A percentile compares a stretch with the other conserved stretches of the same genome.
phyloP scores from a whole-genome alignment of 2,329 filamentous ascomycete species.

The Nannizziopsis arthrosporioides region DNA sequence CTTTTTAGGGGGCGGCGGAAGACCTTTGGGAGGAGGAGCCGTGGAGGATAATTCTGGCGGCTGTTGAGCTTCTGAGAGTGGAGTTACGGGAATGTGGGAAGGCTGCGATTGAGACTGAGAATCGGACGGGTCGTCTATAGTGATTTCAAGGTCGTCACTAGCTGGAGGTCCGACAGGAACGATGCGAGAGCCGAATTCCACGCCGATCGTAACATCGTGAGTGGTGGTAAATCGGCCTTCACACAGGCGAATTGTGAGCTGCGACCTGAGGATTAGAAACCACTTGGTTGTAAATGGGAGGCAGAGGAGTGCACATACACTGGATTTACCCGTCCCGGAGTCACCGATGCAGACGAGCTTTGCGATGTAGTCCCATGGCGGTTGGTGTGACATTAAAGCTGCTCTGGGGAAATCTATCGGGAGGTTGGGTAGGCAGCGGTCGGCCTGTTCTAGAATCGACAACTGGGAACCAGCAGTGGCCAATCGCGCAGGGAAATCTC shows the following conservation, averaged over 20 bases:
- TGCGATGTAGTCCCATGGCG: conserved; percentile 96
- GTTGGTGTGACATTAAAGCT: conserved; percentile 37
- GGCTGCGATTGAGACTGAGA: conserved; percentile 10
- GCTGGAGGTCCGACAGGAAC: conserved; percentile 81
- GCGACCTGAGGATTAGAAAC: conserved; percentile 20
- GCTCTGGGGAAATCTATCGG: conserved; percentile 6
- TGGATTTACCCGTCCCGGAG: conserved; percentile 88
- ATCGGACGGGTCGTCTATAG: conserved; percentile 26
- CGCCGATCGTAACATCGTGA: conserved; percentile 94
- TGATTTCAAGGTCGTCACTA: conserved; percentile 46
- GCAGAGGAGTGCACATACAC: conserved; percentile 36
- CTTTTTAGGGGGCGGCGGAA: conserved; percentile 29
- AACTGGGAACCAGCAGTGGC: no score
- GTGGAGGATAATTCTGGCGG: conserved; percentile 5
- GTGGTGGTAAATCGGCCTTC: conserved; percentile 89
- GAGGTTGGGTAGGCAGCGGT: conserved; percentile 6
- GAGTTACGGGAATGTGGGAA: conserved; percentile 4
- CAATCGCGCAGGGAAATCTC: no score
- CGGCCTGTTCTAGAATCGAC: background rate
- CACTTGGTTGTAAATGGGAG: background rate
- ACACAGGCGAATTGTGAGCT: conserved; percentile 87
- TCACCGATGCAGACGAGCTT: conserved; percentile 98
- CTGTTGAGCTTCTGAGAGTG: conserved; percentile 8
- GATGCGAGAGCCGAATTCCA: conserved; percentile 89
- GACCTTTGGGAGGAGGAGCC: conserved; percentile 18